Base-by-base conservation (phyloP, 1,139 yeast species). In the Taphrina flavorubra region DNA sequence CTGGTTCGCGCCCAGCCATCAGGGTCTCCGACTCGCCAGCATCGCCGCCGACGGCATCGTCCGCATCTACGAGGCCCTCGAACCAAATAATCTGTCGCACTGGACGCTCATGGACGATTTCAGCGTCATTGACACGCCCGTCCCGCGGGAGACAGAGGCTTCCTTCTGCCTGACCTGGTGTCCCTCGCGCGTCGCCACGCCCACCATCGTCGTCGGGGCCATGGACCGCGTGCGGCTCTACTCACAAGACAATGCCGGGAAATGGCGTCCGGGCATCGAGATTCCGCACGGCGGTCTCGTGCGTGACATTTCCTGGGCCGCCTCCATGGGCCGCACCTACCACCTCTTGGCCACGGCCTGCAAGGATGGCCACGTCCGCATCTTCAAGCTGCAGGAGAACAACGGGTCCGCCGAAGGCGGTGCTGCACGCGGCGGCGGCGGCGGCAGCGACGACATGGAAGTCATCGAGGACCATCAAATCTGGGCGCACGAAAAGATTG, bases 281-380 rank as follows among this genome's bases (percentile, higher is more conserved):
- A 78, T 81, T 36, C 76, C 92, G 0, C 98, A 92, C 77, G 84
- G 86, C 70, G 97, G 96, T 1, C 82, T 94, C 63, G 91, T 94
- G 57, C 82, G 98, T 73, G 90, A 94, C 49, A 92, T 94, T 8
- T 85, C 95, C 60, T 94, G 99, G 99, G 99, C 96, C 0, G 71
- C 74, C 11, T 51, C 70, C 16, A 90, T 92, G 89, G 99, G 98
- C 1, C 82, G 97, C 73, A 87, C 88, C 71, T 90, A 87, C 77
- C 97, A 94, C 75, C 80, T 92, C 65, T 83, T 94, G 59, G 99
- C 99, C 0, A 92, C 98, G 0, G 99, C 96, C 1, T 91, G 97
- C 76, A 92, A 92, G 77, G 99, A 94, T 77, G 99, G 98, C 0
- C 87, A 82, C 75, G 92, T 94, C 20, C 84, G 98, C 68, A 88